Evolutionary conservation across 257 asterid genomes (phyloP).

Genomic region (Paulownia fortunei): DNA sequence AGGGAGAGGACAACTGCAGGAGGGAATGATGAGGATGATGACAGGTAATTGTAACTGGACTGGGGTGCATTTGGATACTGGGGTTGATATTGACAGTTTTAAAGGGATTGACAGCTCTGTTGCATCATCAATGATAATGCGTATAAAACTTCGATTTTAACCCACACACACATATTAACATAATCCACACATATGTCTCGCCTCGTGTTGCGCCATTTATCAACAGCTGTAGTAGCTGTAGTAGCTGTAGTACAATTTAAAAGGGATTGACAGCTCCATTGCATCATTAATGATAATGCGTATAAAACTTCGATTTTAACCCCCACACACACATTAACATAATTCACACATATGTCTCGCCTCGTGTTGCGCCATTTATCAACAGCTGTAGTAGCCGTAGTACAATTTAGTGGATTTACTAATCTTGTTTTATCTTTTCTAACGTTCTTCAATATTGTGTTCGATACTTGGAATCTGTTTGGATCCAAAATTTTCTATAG

Average conservation of each 20-base stretch:
- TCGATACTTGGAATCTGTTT: neutral
- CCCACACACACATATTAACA: too few species aligned
- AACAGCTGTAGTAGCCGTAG: too few species aligned
- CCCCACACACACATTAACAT: too few species aligned
- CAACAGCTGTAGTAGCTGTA: neutral
- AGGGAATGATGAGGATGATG: constrained; percentile 24
- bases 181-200: neutral
- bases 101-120: too few species aligned
- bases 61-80: constrained; percentile 28
- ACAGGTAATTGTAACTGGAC: constrained; percentile 3
- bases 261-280: too few species aligned
- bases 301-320: too few species aligned
- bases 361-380: too few species aligned
- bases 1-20: constrained; percentile 36
- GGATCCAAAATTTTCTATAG: neutral
- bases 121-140: too few species aligned
- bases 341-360: too few species aligned
- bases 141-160: too few species aligned
- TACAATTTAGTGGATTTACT: neutral
- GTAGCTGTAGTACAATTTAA: too few species aligned
- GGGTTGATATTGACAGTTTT: constrained; percentile 34
- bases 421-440: neutral
- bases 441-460: neutral
- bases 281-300: too few species aligned
- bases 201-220: constrained; percentile 1